These are phyloP conservation scores for Macroventuria anomochaeta DNA, from an alignment of 2,329 filamentous ascomycete species.

Conservation along the genomic window DNA sequence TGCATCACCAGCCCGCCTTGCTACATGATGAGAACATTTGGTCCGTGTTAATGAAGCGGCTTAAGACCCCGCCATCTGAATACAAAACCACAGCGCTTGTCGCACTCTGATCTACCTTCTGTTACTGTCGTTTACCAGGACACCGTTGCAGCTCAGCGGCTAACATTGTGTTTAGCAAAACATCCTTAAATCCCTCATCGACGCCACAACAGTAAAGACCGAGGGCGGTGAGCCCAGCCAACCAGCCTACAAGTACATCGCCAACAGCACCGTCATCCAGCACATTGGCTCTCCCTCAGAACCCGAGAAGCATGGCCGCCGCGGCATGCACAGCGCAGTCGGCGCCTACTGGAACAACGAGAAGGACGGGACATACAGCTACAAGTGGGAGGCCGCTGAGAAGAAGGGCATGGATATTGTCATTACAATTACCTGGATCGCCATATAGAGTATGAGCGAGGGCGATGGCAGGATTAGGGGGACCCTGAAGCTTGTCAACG, in stretches of 20 bases:
- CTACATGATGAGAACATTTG: conserved; percentile 82
- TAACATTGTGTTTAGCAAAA: conserved; percentile 63
- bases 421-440: conserved; percentile 73
- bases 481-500: neutral
- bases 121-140: neutral
- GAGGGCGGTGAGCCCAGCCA: conserved; percentile 55
- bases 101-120: conserved; percentile 69
- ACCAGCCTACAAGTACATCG: conserved; percentile 87
- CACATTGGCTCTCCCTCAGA: conserved; percentile 64
- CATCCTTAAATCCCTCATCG: conserved; percentile 77
- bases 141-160: neutral
- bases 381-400: conserved; percentile 74
- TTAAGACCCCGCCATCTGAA: conserved; percentile 88
- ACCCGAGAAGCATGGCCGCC: conserved; percentile 73
- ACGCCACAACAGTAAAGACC: conserved; percentile 66
- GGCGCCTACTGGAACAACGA: conserved; percentile 91
- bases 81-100: conserved; percentile 73
- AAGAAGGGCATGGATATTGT: conserved; percentile 61
- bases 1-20: neutral
- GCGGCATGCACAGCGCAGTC: conserved; percentile 88
- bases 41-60: conserved; percentile 95
- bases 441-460: conserved; percentile 29
- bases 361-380: conserved; percentile 88
- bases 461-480: neutral
- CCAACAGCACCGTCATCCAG: conserved; percentile 98